Evolutionary conservation across 345 rosid species (phyloP).

Genomic region (Sonneratia caseolaris): DNA sequence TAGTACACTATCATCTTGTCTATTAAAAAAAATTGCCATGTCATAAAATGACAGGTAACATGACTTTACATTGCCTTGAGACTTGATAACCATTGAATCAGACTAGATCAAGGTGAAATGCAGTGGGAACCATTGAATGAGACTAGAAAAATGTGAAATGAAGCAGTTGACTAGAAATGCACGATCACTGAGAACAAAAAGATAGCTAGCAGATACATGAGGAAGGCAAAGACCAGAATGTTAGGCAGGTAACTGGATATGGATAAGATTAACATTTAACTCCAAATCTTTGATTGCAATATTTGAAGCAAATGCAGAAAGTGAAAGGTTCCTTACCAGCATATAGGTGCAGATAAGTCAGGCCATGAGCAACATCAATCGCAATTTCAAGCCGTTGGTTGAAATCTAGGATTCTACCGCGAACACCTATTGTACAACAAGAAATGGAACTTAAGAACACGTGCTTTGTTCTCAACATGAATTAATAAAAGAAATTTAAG

Average conservation of each 20-base stretch:
- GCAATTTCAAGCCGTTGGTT: conserved; percentile 87
- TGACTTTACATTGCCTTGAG: background rate
- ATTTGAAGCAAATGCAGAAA: background rate
- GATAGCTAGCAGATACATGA: background rate
- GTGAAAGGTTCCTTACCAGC: conserved; percentile 42
- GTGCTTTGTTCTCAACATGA: background rate
- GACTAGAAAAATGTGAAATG: background rate
- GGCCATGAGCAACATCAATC: conserved; percentile 91
- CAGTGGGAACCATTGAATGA: background rate
- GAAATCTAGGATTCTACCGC: conserved; percentile 64
- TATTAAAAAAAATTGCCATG: background rate
- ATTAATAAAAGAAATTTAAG: background rate
- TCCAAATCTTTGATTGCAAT: background rate
- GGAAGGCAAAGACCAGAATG: background rate
- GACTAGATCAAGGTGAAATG: too few species aligned
- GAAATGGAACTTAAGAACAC: background rate
- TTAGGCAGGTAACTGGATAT: background rate
- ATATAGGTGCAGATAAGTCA: conserved; percentile 84
- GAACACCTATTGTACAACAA: conserved; percentile 34
- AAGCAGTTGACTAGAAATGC: background rate
- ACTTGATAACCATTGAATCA: background rate
- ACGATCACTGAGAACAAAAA: background rate
- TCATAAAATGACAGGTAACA: background rate
- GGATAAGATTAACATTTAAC: background rate
- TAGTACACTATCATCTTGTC: background rate